Conservation (phyloP, 108 stramenopile genomes). For the Nitzschia putrida region DNA sequence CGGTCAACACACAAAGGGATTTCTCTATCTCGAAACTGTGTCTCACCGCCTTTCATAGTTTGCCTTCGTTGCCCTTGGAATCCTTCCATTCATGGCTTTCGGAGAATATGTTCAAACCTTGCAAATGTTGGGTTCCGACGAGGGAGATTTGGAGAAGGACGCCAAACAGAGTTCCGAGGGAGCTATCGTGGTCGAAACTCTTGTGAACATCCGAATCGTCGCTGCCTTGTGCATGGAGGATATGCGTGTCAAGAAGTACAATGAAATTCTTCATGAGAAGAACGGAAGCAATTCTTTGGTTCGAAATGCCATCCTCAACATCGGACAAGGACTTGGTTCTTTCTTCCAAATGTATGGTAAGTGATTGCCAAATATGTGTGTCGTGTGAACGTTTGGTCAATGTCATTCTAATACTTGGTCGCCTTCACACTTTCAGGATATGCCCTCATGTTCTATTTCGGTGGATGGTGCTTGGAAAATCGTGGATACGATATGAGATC, state of each 20-base stretch:
- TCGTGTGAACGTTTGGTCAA: too few species aligned
- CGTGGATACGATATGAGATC: slow-evolving; percentile 46
- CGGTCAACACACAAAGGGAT: background rate
- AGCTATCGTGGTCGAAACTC: slow-evolving; percentile 64
- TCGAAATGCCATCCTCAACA: slow-evolving; percentile 37
- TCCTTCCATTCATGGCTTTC: slow-evolving; percentile 65
- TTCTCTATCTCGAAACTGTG: background rate
- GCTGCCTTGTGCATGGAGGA: slow-evolving; percentile 56
- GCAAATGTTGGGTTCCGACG: slow-evolving; percentile 59
- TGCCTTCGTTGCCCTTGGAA: slow-evolving; percentile 46
- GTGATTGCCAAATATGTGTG: too few species aligned
- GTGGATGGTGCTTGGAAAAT: slow-evolving; percentile 46
- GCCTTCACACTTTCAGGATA: background rate
- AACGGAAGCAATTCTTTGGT: slow-evolving; percentile 14
- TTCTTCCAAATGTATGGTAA: slow-evolving; percentile 37
- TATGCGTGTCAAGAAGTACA: slow-evolving; percentile 29
- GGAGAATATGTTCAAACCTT: slow-evolving; percentile 77
- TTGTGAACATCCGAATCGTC: slow-evolving; percentile 66
- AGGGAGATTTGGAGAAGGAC: slow-evolving; percentile 37
- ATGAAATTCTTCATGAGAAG: slow-evolving; percentile 32
- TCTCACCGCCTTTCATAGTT: slow-evolving; percentile 14
- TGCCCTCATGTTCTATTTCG: slow-evolving; percentile 65
- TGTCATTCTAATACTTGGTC: background rate
- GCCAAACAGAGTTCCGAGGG: slow-evolving; percentile 45
- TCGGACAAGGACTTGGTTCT: slow-evolving; percentile 25